Evolutionary conservation across 345 rosid species (phyloP).

Genomic region (Eucalyptus curtisii): DNA sequence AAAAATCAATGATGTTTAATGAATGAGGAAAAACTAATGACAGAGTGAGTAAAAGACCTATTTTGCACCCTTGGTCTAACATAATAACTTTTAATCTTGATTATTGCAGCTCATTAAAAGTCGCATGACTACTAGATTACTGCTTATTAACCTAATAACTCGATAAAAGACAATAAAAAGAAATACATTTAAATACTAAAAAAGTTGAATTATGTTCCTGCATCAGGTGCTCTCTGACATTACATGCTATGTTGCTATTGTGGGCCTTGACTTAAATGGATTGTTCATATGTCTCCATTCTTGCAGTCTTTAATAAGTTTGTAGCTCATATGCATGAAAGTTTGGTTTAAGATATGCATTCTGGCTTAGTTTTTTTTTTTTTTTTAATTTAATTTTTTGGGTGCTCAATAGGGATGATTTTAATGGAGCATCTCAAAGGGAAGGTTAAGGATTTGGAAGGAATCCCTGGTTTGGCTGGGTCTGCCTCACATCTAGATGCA

Average conservation of each 20-base stretch:
- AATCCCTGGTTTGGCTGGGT: not conserved
- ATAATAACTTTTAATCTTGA: not conserved
- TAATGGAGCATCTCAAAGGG: constrained; percentile 32
- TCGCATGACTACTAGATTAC: not conserved
- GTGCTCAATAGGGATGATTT: constrained; percentile 13
- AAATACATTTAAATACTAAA: not conserved
- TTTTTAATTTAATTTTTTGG: not conserved
- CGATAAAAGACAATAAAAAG: not conserved
- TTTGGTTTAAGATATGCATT: not conserved
- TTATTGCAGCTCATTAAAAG: not conserved
- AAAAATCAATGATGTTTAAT: not conserved
- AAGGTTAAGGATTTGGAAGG: constrained; percentile 11
- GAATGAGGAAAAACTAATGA: not conserved
- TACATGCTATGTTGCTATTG: not conserved
- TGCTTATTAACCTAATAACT: not conserved
- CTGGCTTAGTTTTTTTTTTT: not conserved
- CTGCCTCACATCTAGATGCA: constrained; percentile 5
- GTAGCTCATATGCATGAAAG: not conserved
- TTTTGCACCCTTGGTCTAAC: not conserved
- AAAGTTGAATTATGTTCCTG: not conserved
- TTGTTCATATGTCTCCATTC: not conserved
- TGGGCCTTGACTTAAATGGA: not conserved
- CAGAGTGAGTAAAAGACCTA: not conserved
- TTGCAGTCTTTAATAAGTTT: not conserved
- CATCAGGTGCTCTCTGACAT: not conserved